Conservation (phyloP, 495 filamentous ascomycete genomes). For the Penicillium salamii region DNA sequence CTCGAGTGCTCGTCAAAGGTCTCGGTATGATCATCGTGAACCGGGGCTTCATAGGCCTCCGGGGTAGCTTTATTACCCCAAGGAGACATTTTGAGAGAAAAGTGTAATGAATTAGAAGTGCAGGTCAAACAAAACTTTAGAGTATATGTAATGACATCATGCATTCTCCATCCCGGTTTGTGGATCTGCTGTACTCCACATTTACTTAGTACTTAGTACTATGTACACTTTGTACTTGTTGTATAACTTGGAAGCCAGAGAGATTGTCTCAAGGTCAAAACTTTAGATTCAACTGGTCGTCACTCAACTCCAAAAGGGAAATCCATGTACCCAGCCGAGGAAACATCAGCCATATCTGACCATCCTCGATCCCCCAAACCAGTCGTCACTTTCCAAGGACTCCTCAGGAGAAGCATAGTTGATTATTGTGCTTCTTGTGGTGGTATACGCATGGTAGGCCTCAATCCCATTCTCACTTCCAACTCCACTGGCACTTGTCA, state of each 20-base stretch:
- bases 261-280: no score
- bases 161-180: conserved; percentile 1
- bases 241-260: no score
- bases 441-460: conserved; percentile 23
- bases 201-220: no score
- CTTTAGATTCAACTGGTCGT: no score
- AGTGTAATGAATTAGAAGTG: neutral
- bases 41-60: conserved; percentile 16
- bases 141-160: conserved; percentile 6
- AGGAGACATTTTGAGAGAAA: conserved; percentile 36
- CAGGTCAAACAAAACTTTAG: neutral
- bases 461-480: conserved; percentile 29
- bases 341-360: conserved; percentile 21
- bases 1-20: conserved; percentile 62
- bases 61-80: conserved; percentile 49
- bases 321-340: no score
- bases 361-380: conserved; percentile 16
- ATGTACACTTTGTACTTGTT: no score
- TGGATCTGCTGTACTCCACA: neutral
- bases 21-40: conserved; percentile 14
- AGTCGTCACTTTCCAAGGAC: conserved; percentile 19
- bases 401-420: conserved; percentile 21
- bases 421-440: conserved; percentile 21
- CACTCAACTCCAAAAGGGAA: no score
- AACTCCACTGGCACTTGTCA: conserved; percentile 21